Evolutionary conservation across 2,329 filamentous ascomycete genomes (phyloP).

Genomic region (Apiospora koreana): DNA sequence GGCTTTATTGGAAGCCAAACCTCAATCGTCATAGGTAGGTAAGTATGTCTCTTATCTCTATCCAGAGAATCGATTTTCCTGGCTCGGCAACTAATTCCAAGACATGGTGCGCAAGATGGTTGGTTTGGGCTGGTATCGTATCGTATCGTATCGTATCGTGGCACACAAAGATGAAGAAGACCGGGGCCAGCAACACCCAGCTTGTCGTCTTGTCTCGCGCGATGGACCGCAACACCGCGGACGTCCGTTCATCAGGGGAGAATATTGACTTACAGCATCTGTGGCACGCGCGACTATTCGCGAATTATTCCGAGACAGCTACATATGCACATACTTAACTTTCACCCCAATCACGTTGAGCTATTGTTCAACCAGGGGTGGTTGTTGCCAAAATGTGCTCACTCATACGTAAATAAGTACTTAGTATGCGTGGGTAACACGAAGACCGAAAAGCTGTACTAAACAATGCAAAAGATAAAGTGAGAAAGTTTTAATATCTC

Average conservation of each 20-base stretch:
- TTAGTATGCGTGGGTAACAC: no score
- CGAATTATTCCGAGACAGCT: neutral
- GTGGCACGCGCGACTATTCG: neutral
- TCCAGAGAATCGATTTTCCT: neutral
- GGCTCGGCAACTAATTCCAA: neutral
- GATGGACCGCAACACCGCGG: neutral
- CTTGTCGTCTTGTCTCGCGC: neutral
- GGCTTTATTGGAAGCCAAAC: neutral
- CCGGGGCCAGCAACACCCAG: neutral
- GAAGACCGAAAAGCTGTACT: no score
- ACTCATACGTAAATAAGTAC: no score
- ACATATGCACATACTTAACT: neutral
- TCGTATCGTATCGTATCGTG: no score
- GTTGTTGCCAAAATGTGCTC: neutral
- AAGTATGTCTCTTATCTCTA: neutral
- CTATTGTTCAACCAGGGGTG: neutral
- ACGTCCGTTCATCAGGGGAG: neutral
- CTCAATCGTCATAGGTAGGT: neutral
- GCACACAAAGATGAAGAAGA: neutral
- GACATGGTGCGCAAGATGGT: no score
- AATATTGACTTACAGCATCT: neutral
- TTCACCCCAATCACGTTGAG: neutral
- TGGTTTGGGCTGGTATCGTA: no score
- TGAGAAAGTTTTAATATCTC: no score
- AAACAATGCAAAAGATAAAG: no score